Evolutionary conservation across 768 basidiomycete genomes (phyloP), one percentile per base, ranked within the genome.

Genomic region (Sutorius australiensis): DNA sequence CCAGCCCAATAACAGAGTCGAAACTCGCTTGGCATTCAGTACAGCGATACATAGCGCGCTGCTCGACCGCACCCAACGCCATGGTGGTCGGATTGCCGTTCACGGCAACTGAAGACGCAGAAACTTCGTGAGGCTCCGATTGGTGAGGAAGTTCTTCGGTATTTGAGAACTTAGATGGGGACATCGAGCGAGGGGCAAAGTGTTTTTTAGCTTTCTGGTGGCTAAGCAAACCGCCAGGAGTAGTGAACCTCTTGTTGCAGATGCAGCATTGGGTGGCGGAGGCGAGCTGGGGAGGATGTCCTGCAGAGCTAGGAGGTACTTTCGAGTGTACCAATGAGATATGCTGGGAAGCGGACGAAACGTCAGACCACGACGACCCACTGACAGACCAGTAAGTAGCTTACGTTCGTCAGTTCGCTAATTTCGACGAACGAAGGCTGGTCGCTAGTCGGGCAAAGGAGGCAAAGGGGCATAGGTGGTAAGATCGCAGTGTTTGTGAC

Each of bases 171-270:
- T 32, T 56, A 28, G 17, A 37, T 28, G 56, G 50, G 28, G 58
- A 48, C 14, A 9, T 31, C 19, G 57, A 3, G 46, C 52, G 53
- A 37, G 53, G 46, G 6, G 59, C 52, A 47, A 45, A 55, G 41
- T 67, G 66, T n/a, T 3, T 40, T 36, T 67, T 67, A 30, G 56
- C 64, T 4, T 53, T 58, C 51, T 57, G 67, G 44, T 67, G 66
- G 17, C 41, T 43, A 16, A 49, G 40, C 32, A 67, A 50, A 12
- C 43, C 66, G 16, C 0, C 38, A 5, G 57, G 33, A 21, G 67
- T 52, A 11, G 60, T 40, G 24, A 64, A 68, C 48, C 49, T 59
- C 53, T 65, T 68, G 49, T 63, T 57, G 59, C 66, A 67, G 37
- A 64, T 21, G 40, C 44, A 56, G 54, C 66, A 67, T 48, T 49